These are phyloP conservation scores for Arabidopsis suecica DNA, from an alignment of 345 rosid species.

Conservation along the genomic window DNA sequence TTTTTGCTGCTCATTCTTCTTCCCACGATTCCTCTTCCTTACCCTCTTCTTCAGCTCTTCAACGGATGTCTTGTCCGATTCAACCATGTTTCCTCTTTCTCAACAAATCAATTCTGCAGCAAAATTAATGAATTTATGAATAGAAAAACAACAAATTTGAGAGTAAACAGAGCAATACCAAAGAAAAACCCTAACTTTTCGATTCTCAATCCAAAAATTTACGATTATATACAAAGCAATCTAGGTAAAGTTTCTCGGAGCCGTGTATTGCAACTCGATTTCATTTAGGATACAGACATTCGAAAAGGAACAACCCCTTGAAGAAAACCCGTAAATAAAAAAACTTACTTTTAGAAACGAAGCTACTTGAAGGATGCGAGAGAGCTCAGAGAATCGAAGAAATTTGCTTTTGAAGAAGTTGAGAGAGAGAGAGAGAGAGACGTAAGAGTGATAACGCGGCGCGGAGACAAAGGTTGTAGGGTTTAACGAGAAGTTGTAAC, in stretches of 20 bases:
- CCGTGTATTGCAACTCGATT: neutral
- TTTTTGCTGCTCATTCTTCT: slow-evolving; percentile 36
- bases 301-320: neutral
- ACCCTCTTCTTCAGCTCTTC: slow-evolving; percentile 52
- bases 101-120: slow-evolving; percentile 31
- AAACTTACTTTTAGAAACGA: slow-evolving; percentile 16
- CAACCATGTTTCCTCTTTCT: slow-evolving; percentile 42
- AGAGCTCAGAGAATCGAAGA: neutral
- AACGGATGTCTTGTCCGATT: slow-evolving; percentile 32
- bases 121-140: neutral
- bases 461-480: slow-evolving; percentile 13
- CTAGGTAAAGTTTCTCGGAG: neutral
- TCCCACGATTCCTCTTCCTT: slow-evolving; percentile 51
- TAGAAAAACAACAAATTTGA: neutral
- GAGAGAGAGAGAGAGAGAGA: slow-evolving; percentile 5
- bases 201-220: neutral
- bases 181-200: neutral
- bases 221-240: neutral
- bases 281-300: slow-evolving; percentile 1
- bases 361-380: slow-evolving; percentile 9
- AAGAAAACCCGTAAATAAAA: neutral
- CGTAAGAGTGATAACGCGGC: slow-evolving; percentile 14
- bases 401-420: neutral
- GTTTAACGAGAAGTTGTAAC: neutral
- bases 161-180: neutral